Evolutionary conservation across 495 filamentous ascomycete species (phyloP).

Genomic region (Chaetomium cochliodes): DNA sequence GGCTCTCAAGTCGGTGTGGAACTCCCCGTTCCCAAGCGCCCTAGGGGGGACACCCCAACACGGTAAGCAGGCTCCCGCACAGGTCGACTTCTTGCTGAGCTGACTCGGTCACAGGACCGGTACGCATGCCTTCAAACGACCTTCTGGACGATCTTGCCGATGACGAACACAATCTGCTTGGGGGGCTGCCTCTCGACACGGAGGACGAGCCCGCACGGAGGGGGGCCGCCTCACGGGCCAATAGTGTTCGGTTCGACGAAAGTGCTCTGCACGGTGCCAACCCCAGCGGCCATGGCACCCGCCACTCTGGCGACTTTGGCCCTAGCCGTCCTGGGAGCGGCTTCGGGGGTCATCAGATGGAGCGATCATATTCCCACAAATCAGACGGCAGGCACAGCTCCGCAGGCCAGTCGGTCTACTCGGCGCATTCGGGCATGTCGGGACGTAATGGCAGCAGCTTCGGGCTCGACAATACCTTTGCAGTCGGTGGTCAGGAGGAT

Average conservation of each 20-base stretch:
- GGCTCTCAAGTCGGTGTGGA: slow-evolving; percentile 82
- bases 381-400: slow-evolving; percentile 96
- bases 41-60: slow-evolving; percentile 76
- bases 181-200: slow-evolving; percentile 67
- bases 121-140: slow-evolving; percentile 70
- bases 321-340: slow-evolving; percentile 76
- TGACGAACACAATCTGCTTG: slow-evolving; percentile 65
- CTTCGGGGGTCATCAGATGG: slow-evolving; percentile 74
- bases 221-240: slow-evolving; percentile 82
- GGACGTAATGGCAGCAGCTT: slow-evolving; percentile 80
- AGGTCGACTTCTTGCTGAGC: slow-evolving; percentile 16
- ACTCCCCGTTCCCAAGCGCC: slow-evolving; percentile 78
- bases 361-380: slow-evolving; percentile 88
- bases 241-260: slow-evolving; percentile 98
- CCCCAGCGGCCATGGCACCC: slow-evolving; percentile 76
- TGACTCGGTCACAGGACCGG: slow-evolving; percentile 56
- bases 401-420: slow-evolving; percentile 75
- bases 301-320: slow-evolving; percentile 76
- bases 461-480: slow-evolving; percentile 69
- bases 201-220: slow-evolving; percentile 86
- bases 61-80: slow-evolving; percentile 52
- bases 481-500: slow-evolving; percentile 59
- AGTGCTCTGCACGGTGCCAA: slow-evolving; percentile 84
- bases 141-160: slow-evolving; percentile 68
- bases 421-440: slow-evolving; percentile 61